Evolutionary conservation across 306 rosid genomes (phyloP).

Genomic region (Rosa multiflora): DNA sequence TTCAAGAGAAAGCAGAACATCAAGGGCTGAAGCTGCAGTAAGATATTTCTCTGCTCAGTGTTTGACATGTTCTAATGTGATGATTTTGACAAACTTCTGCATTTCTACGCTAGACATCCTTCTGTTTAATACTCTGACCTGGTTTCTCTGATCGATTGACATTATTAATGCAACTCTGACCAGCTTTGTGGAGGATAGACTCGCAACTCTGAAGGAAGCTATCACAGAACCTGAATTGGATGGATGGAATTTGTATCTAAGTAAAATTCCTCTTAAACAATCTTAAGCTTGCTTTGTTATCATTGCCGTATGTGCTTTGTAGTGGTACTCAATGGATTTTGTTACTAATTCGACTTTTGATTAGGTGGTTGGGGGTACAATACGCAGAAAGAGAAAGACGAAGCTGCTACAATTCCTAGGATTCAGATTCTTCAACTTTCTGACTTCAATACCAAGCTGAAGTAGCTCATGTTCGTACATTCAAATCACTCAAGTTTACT

Average conservation of each 20-base stretch:
- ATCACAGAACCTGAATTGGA: conserved; percentile 79
- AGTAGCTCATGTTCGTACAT: conserved; percentile 30
- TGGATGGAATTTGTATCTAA: conserved; percentile 74
- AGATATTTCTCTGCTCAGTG: conserved; percentile 25
- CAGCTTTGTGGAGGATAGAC: conserved; percentile 89
- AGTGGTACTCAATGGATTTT: not conserved
- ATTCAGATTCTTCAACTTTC: conserved; percentile 57
- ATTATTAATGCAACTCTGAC: conserved; percentile 21
- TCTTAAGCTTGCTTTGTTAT: too few species aligned
- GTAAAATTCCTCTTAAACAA: conserved; percentile 37
- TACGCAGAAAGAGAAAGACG: conserved; percentile 79
- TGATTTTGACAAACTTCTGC: not conserved
- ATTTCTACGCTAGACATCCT: not conserved
- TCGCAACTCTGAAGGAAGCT: conserved; percentile 71
- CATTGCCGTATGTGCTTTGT: not conserved
- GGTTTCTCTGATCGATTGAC: conserved; percentile 12
- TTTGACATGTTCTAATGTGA: conserved; percentile 10
- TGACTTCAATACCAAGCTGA: conserved; percentile 52
- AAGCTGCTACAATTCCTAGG: conserved; percentile 64
- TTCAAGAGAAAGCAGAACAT: conserved; percentile 53
- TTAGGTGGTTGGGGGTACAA: conserved; percentile 88
- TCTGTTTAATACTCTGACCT: not conserved
- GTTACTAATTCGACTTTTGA: conserved; percentile 26
- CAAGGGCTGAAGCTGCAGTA: conserved; percentile 78
- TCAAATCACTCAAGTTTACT: conserved; percentile 1